A percentile compares a stretch with the other conserved stretches of the same genome.
These are phyloP conservation scores for Colletotrichum camelliae DNA, from an alignment of 2,329 filamentous ascomycete genomes.

Conservation along the genomic window DNA sequence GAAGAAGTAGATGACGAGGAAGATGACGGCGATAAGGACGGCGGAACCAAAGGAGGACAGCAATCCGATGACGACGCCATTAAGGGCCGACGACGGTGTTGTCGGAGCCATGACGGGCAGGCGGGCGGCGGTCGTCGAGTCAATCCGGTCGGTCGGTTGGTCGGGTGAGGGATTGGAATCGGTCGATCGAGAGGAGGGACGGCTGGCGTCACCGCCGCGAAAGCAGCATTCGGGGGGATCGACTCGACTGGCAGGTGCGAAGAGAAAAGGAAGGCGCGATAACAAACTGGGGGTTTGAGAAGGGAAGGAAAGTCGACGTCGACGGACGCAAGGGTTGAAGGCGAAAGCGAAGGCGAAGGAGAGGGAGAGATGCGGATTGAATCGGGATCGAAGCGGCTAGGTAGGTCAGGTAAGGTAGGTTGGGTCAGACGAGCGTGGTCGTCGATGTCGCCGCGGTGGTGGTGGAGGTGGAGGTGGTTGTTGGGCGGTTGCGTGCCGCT, in stretches of 20 bases:
- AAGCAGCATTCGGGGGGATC: constrained; percentile 19
- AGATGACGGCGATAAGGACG: constrained; percentile 79
- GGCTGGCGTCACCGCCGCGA: constrained; percentile 26
- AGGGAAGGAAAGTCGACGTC: constrained; percentile 2
- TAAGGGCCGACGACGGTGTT: constrained; percentile 54
- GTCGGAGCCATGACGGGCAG: constrained; percentile 22
- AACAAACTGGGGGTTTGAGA: not conserved
- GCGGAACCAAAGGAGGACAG: constrained; percentile 94
- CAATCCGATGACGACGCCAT: constrained; percentile 91
- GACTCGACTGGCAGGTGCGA: not conserved
- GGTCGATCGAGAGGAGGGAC: constrained; percentile 20
- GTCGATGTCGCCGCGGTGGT: not conserved
- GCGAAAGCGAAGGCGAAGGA: not conserved
- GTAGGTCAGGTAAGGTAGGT: not conserved
- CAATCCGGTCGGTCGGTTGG: constrained; percentile 10
- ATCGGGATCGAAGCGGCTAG: not conserved
- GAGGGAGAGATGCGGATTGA: not conserved
- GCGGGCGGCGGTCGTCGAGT: constrained; percentile 15
- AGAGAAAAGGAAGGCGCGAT: not conserved
- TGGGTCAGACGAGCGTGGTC: constrained; percentile 12
- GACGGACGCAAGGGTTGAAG: not conserved
- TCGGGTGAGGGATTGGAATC: not conserved
- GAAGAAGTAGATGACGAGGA: constrained; percentile 90
- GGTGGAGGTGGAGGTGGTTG: not conserved
- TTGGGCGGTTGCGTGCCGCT: not conserved